Conservation (phyloP, 352 stramenopile genomes). For the Phytopythium aichiense region DNA sequence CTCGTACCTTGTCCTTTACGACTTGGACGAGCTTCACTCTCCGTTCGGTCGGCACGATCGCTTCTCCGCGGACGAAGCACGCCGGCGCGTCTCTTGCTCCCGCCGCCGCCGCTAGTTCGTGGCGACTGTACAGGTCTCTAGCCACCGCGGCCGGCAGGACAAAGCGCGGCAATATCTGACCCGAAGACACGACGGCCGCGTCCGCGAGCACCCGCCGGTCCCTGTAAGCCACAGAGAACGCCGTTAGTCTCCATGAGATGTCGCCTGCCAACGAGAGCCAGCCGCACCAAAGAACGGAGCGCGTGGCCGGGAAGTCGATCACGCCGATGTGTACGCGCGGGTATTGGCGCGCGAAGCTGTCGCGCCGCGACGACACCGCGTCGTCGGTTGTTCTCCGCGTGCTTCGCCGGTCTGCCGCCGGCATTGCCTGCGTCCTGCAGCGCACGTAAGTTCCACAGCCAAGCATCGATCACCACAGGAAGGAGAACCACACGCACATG, state of each 20-base stretch:
- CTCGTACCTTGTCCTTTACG: conserved; percentile 20
- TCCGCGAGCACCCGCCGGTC: conserved; percentile 52
- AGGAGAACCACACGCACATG: conserved; percentile 13
- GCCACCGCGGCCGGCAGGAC: conserved; percentile 31
- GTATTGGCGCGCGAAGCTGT: neutral
- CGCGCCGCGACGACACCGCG: conserved; percentile 9
- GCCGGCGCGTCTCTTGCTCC: conserved; percentile 15
- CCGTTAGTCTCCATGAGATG: neutral
- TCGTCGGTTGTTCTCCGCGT: conserved; percentile 9
- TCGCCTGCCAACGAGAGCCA: neutral
- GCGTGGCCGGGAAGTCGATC: conserved; percentile 65
- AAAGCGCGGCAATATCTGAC: conserved; percentile 49
- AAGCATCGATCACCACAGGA: neutral
- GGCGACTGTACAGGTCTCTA: conserved; percentile 45
- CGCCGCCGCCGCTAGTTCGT: conserved; percentile 9
- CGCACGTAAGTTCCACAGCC: neutral
- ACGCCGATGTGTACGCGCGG: conserved; percentile 44
- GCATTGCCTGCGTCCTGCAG: neutral
- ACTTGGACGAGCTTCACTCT: conserved; percentile 25
- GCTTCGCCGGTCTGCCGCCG: neutral
- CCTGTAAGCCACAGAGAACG: conserved; percentile 17
- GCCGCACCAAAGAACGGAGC: conserved; percentile 59
- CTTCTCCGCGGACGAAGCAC: conserved; percentile 39
- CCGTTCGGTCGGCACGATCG: conserved; percentile 11
- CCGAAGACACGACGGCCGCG: conserved; percentile 29